Conservation (phyloP, 108 stramenopile genomes). For the Mayamaea pseudoterrestris region DNA sequence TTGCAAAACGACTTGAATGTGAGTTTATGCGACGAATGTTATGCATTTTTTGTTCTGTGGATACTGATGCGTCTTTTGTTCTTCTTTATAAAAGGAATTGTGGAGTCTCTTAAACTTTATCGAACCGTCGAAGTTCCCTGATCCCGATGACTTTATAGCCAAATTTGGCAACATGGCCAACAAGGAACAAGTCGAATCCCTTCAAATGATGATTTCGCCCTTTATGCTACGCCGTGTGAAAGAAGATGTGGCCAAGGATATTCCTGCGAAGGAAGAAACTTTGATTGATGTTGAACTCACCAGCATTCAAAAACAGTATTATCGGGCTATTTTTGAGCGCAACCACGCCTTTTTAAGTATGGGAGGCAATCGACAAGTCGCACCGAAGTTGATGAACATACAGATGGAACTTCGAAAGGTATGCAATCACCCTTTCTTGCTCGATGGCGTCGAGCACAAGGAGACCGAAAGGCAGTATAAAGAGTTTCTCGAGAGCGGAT, state of each 20-base stretch:
- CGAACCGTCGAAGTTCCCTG: conserved; percentile 87
- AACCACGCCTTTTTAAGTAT: conserved; percentile 93
- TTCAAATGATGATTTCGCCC: conserved; percentile 89
- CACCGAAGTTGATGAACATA: conserved; percentile 96
- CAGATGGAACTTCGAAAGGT: conserved; percentile 98
- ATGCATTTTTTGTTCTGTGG: background rate
- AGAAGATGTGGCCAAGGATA: conserved; percentile 98
- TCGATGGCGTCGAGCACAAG: conserved; percentile 88
- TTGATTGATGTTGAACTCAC: conserved; percentile 99
- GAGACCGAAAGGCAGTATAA: conserved; percentile 78
- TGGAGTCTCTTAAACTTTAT: conserved; percentile 97
- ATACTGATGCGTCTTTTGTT: background rate
- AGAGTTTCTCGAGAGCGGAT: conserved; percentile 46
- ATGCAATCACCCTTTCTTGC: conserved; percentile 98
- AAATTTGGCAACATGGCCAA: conserved; percentile 88
- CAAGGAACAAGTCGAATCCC: conserved; percentile 80
- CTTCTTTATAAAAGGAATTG: conserved; percentile 46
- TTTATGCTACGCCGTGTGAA: conserved; percentile 95
- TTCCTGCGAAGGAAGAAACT: conserved; percentile 98
- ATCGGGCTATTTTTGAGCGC: conserved; percentile 96
- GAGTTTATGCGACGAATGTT: background rate
- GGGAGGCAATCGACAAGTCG: conserved; percentile 41
- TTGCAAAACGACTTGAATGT: conserved; percentile 94
- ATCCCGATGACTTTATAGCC: conserved; percentile 80
- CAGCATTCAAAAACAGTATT: conserved; percentile 96